Base-by-base conservation (phyloP, 140 eudicot genomes). In the Oenanthe javanica region DNA sequence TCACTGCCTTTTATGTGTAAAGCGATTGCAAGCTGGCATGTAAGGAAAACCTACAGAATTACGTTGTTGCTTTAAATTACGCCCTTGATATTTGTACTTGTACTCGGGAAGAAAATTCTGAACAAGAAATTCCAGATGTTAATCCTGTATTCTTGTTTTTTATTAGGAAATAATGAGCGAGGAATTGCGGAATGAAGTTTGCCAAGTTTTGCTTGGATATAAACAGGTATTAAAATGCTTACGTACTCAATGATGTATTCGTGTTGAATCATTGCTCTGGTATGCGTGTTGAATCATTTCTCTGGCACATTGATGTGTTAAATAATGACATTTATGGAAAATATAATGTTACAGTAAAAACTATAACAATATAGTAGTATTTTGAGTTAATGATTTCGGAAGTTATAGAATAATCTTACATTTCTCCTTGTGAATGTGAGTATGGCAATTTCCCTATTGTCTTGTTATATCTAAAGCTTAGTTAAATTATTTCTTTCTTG, bases 141-240 rank as follows among this genome's bases (percentile, higher is more conserved):
- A 21, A 78, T 81, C 8, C 43, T 48, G 43, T 42, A 11, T n/a
- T 49, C 25, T 25, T 80, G 16, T 79, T 54, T 64, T 27, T 82
- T 82, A 19, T 25, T 89, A 94, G 98, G 98, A 92, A 89, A 94
- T 94, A 74, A 88, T 91, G 84, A 94, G 96, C 4, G 91, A 90
- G 89, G 96, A 92, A 79, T 82, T 94, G 79, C 97, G 88, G 83
- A 89, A 89, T 85, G 98, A 94, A 74, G 91, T 94, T 55, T 81
- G 90, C 74, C 96, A 92, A 77, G 98, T 94, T 81, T 87, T 94
- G 76, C 94, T 87, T 70, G 98, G 97, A 46, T 94, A 94, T 90
- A 94, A 94, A 83, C 97, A 94, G 90, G 98, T 94, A 82, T 64
- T 86, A 36, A 36, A 55, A 31, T 81, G 55, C 64, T 40, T 55